A percentile compares a stretch with the other conserved stretches of the same genome.
These are phyloP conservation scores for Penicillium lividum DNA, from an alignment of 495 filamentous ascomycete species.

Conservation along the genomic window DNA sequence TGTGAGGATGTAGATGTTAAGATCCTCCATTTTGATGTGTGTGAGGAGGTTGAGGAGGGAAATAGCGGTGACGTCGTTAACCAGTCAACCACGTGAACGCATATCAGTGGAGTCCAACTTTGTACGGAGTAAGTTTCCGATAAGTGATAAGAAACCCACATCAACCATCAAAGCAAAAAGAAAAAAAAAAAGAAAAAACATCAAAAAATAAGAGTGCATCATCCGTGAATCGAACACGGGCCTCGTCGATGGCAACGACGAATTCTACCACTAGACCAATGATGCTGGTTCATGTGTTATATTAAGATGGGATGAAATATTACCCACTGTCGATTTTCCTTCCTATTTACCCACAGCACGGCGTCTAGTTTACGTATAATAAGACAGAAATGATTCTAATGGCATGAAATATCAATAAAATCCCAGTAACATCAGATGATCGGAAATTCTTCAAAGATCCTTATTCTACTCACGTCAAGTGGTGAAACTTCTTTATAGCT, in stretches of 20 bases:
- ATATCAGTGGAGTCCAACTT: constrained; percentile 5
- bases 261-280: constrained; percentile 63
- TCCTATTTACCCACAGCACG: too few species aligned
- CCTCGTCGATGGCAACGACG: constrained; percentile 61
- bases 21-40: constrained; percentile 41
- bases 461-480: too few species aligned
- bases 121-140: constrained; percentile 1
- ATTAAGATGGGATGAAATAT: too few species aligned
- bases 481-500: constrained; percentile 23
- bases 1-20: constrained; percentile 73
- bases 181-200: background rate
- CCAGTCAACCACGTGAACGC: constrained; percentile 1
- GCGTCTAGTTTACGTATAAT: too few species aligned
- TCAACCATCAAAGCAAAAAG: background rate
- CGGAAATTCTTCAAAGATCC: too few species aligned
- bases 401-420: too few species aligned
- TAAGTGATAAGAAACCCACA: constrained; percentile 10
- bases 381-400: too few species aligned
- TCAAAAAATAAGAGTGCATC: constrained; percentile 39
- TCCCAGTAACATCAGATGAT: too few species aligned
- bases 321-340: background rate
- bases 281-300: constrained; percentile 44
- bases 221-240: constrained; percentile 61
- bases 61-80: constrained; percentile 20
- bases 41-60: background rate